Percentiles rank a stretch among this genome's conserved stretches.
phyloP scores from a whole-genome alignment of 257 asterid genomes.

The Jaltomata sinuosa region DNA sequence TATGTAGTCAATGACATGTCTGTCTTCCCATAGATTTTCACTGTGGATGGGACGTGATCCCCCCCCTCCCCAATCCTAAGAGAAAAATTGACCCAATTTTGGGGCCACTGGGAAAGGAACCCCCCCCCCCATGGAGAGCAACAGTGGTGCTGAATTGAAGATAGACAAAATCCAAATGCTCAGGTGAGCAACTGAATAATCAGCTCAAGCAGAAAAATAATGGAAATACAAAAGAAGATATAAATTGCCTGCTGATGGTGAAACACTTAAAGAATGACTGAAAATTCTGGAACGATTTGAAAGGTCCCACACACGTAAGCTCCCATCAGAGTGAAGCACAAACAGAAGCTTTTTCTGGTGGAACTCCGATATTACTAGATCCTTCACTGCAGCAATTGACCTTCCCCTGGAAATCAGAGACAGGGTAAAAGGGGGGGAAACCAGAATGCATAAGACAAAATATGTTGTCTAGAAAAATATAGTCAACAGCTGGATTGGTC shows the following conservation, averaged over 20 bases:
- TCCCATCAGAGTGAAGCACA: slow-evolving; percentile 90
- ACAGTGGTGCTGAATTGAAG: neutral
- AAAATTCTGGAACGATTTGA: slow-evolving; percentile 43
- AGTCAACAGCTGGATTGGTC: neutral
- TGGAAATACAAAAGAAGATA: neutral
- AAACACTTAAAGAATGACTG: slow-evolving; percentile 40
- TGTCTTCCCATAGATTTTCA: neutral
- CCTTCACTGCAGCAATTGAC: slow-evolving; percentile 58
- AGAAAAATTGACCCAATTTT: neutral
- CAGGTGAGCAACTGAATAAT: neutral
- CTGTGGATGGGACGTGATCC: neutral
- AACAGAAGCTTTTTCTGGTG: slow-evolving; percentile 49
- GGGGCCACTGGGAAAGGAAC: too few species aligned
- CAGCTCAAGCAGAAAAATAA: neutral
- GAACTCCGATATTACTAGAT: slow-evolving; percentile 55
- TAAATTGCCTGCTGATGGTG: slow-evolving; percentile 45
- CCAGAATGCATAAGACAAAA: neutral
- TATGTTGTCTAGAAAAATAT: neutral
- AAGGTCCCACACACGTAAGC: slow-evolving; percentile 79
- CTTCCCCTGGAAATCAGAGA: slow-evolving; percentile 43
- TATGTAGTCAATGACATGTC: neutral
- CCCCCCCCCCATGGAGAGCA: neutral
- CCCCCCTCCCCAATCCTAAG: neutral
- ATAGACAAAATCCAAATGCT: neutral
- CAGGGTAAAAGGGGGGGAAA: neutral